Percentiles rank a stretch among this genome's conserved stretches.
Conservation (phyloP, 192 early-diverging fungal genomes). For the Gorgonomyces haynaldii region DNA sequence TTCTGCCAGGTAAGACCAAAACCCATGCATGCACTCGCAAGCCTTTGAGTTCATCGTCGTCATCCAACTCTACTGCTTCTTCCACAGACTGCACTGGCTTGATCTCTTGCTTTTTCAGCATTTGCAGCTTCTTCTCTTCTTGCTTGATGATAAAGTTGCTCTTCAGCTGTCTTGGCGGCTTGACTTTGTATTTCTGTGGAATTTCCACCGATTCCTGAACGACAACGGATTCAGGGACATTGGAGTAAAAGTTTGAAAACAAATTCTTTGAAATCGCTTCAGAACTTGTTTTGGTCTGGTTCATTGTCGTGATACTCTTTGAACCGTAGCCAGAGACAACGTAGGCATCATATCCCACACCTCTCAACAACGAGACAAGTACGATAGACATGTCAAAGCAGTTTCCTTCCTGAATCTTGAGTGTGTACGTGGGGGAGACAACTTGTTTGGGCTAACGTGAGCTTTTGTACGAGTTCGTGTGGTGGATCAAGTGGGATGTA, state of each 20-base stretch:
- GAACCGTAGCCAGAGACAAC: constrained; percentile 47
- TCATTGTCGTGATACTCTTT: constrained; percentile 36
- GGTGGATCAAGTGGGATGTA: constrained; percentile 41
- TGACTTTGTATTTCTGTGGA: constrained; percentile 30
- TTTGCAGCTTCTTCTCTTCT: constrained; percentile 25
- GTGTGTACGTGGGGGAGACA: constrained; percentile 36
- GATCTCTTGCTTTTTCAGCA: constrained; percentile 15
- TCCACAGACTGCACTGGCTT: constrained; percentile 11
- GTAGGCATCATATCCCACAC: constrained; percentile 50
- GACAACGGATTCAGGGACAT: not conserved
- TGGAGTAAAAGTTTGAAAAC: constrained; percentile 18
- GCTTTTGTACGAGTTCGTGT: constrained; percentile 37
- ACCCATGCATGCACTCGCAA: constrained; percentile 49
- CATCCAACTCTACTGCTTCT: constrained; percentile 27
- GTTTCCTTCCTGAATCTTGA: constrained; percentile 38
- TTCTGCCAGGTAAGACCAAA: constrained; percentile 42
- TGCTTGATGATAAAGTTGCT: constrained; percentile 39
- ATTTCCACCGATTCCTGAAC: not conserved
- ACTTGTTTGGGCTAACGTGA: constrained; percentile 27
- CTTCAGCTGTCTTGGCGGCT: constrained; percentile 31
- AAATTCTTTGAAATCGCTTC: constrained; percentile 20
- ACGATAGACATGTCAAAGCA: constrained; percentile 42
- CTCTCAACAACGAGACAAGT: constrained; percentile 37
- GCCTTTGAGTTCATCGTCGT: constrained; percentile 45
- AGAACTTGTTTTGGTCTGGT: constrained; percentile 32